These are phyloP conservation scores for Astrephomene gubernaculifera DNA, from an alignment of 139 green algal species.

Conservation along the genomic window DNA sequence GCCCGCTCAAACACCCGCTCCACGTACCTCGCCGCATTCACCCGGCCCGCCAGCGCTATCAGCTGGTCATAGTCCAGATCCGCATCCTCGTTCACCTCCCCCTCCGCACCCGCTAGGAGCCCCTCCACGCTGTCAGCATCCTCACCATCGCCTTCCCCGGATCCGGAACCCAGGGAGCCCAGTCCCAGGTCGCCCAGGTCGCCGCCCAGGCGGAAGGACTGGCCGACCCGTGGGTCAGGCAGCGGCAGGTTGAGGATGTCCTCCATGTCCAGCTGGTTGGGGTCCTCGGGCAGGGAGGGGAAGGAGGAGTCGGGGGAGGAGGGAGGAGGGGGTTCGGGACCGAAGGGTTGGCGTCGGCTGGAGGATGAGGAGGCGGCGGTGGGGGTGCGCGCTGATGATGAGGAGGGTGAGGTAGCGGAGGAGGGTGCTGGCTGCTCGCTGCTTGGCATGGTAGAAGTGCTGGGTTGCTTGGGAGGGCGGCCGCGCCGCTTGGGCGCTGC, in stretches of 20 bases:
- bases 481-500: slow-evolving; percentile 8
- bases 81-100: too few species aligned
- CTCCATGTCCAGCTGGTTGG: not conserved
- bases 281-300: slow-evolving; percentile 6
- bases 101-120: not conserved
- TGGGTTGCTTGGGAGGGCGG: slow-evolving; percentile 5
- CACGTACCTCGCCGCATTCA: not conserved
- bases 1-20: slow-evolving; percentile 10
- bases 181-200: not conserved
- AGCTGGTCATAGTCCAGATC: slow-evolving; percentile 36
- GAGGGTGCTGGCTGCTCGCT: too few species aligned
- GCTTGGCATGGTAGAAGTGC: too few species aligned
- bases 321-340: not conserved
- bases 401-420: too few species aligned
- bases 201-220: not conserved
- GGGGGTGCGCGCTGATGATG: not conserved
- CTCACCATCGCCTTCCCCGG: not conserved
- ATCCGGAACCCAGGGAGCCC: not conserved
- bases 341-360: not conserved
- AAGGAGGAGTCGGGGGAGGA: not conserved
- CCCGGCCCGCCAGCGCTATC: not conserved
- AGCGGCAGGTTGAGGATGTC: slow-evolving; percentile 29
- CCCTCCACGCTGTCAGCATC: too few species aligned
- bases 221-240: slow-evolving; percentile 10
- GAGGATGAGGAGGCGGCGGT: not conserved